These are phyloP conservation scores for Fusarium cyanostomum DNA, from an alignment of 2,329 filamentous ascomycete genomes.

Conservation along the genomic window DNA sequence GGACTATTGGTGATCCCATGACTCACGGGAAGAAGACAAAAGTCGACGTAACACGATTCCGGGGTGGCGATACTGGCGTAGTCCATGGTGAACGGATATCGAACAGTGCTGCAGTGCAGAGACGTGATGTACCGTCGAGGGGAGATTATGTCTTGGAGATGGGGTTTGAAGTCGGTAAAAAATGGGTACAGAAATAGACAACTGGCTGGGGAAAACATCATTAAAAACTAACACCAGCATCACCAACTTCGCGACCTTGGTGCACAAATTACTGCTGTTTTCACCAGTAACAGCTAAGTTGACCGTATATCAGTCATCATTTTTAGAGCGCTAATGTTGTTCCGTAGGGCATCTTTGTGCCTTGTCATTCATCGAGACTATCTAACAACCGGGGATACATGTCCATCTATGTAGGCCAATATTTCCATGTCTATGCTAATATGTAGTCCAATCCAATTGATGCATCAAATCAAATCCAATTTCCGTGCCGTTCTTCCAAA, in stretches of 20 bases:
- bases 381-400: slow-evolving; percentile 8
- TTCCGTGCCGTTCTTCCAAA: slow-evolving; percentile 11
- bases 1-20: background rate
- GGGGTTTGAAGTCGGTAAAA: slow-evolving; percentile 3
- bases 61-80: slow-evolving; percentile 70
- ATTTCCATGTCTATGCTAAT: slow-evolving; percentile 9
- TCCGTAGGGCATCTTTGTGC: slow-evolving; percentile 4
- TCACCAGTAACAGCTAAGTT: background rate
- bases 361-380: slow-evolving; percentile 24
- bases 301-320: background rate
- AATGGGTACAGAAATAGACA: slow-evolving; percentile 10
- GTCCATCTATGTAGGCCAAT: slow-evolving; percentile 6
- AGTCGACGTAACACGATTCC: slow-evolving; percentile 82
- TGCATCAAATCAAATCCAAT: background rate
- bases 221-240: slow-evolving; percentile 6
- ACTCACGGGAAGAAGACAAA: slow-evolving; percentile 85
- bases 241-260: slow-evolving; percentile 28
- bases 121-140: background rate
- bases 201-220: slow-evolving; percentile 32
- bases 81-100: slow-evolving; percentile 46
- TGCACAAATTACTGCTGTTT: slow-evolving; percentile 15
- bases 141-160: background rate
- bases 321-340: background rate
- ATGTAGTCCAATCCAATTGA: background rate
- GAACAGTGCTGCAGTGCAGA: background rate